Percentiles rank a stretch among this genome's conserved stretches.
phyloP scores from a whole-genome alignment of 225 moss, liverwort and hornwort species.

The Climacium dendroides region DNA sequence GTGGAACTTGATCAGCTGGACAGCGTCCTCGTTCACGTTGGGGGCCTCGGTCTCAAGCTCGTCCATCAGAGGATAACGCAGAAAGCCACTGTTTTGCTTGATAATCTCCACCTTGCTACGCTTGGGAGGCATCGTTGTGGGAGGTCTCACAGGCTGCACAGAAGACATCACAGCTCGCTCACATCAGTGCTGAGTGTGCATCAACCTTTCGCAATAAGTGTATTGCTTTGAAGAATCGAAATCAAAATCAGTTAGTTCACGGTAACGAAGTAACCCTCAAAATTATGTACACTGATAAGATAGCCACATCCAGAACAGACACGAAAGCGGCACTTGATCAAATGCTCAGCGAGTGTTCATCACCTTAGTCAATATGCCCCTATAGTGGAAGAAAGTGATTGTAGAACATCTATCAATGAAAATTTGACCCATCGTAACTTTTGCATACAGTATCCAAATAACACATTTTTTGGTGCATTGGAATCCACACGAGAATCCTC shows the following conservation, averaged over 20 bases:
- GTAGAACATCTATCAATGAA: neutral
- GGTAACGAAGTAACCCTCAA: neutral
- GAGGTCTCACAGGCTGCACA: constrained; percentile 37
- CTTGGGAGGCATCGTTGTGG: constrained; percentile 56
- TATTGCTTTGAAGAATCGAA: neutral
- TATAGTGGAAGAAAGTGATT: neutral
- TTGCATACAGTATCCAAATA: neutral
- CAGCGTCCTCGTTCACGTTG: constrained; percentile 73
- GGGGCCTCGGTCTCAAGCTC: constrained; percentile 64
- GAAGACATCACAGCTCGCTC: neutral
- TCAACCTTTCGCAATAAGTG: neutral
- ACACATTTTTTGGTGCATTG: neutral
- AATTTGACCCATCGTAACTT: neutral
- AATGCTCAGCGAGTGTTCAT: neutral
- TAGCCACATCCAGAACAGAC: neutral
- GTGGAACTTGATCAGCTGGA: constrained; percentile 94
- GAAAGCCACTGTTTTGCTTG: constrained; percentile 74
- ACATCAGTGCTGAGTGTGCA: neutral
- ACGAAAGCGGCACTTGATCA: neutral
- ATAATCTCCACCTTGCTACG: constrained; percentile 92
- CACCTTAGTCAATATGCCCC: neutral
- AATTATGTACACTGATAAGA: neutral
- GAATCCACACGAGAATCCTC: neutral
- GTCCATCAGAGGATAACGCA: constrained; percentile 63
- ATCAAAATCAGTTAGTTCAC: neutral